A percentile compares a stretch with the other conserved stretches of the same genome.
These are phyloP conservation scores for Beauveria bassiana DNA, from an alignment of 2,329 filamentous ascomycete genomes.

Conservation along the genomic window DNA sequence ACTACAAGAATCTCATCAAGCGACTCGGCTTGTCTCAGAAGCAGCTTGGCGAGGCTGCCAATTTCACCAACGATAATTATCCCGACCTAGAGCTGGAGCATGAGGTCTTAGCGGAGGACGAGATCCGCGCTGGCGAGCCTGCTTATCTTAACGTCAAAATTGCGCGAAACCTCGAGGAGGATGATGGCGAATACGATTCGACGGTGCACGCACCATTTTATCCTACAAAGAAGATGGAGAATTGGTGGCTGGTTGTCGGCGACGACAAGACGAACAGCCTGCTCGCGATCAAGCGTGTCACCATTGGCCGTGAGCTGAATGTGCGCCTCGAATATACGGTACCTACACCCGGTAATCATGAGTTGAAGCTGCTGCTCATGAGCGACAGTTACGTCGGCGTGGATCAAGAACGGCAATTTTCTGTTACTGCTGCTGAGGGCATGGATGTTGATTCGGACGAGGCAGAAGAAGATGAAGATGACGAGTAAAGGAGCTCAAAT, in stretches of 20 bases:
- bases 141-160: conserved; percentile 79
- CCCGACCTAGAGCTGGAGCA: conserved; percentile 91
- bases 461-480: conserved; percentile 45
- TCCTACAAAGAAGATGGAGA: conserved; percentile 85
- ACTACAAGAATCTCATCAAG: conserved; percentile 71
- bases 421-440: conserved; percentile 76
- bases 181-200: conserved; percentile 60
- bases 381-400: conserved; percentile 95
- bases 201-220: conserved; percentile 95
- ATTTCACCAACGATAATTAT: conserved; percentile 94
- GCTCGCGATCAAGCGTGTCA: conserved; percentile 89
- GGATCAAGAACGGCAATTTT: conserved; percentile 89
- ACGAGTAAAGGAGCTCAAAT: conserved; percentile 14
- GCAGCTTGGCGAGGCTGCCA: conserved; percentile 81
- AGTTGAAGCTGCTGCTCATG: conserved; percentile 89
- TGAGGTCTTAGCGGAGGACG: conserved; percentile 72
- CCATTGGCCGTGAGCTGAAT: conserved; percentile 70
- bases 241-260: conserved; percentile 96
- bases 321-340: conserved; percentile 83
- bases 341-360: conserved; percentile 73
- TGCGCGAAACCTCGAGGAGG: conserved; percentile 71
- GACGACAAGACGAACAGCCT: conserved; percentile 84
- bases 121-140: conserved; percentile 71
- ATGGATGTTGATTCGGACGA: conserved; percentile 88
- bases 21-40: conserved; percentile 70